Evolutionary conservation across 208 protist genomes (phyloP).

Genomic region (Angomonas ambiguus): DNA sequence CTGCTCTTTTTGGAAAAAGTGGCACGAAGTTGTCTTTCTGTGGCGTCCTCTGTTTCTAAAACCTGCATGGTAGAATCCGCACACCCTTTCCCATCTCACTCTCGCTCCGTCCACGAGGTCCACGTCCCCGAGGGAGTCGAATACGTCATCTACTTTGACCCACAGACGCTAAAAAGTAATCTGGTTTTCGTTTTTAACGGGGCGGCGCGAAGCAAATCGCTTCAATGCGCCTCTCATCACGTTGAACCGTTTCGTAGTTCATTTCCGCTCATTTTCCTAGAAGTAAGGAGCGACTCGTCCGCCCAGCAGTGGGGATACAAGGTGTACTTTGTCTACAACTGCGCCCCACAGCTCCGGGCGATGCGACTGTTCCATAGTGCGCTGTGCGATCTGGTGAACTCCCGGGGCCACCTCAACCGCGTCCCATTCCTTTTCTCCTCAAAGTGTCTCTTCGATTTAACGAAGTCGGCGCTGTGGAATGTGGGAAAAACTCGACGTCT

Average conservation of each 20-base stretch:
- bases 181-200: conserved; percentile 58
- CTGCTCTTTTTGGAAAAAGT: conserved; percentile 16
- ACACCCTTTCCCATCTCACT: conserved; percentile 58
- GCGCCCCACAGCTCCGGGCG: conserved; percentile 48
- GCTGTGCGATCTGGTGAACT: conserved; percentile 35
- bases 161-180: conserved; percentile 43
- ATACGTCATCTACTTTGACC: conserved; percentile 73
- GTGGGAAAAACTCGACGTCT: conserved; percentile 71
- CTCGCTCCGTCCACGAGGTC: conserved; percentile 53
- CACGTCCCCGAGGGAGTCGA: conserved; percentile 32
- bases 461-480: conserved; percentile 35
- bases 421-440: conserved; percentile 25
- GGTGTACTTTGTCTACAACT: conserved; percentile 65
- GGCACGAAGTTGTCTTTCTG: conserved; percentile 5
- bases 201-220: conserved; percentile 34
- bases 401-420: background rate
- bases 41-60: conserved; percentile 22
- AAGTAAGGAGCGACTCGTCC: conserved; percentile 48
- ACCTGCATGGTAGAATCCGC: conserved; percentile 61
- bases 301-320: conserved; percentile 83
- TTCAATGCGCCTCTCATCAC: conserved; percentile 49
- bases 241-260: conserved; percentile 41
- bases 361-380: conserved; percentile 49
- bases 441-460: conserved; percentile 52
- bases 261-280: conserved; percentile 60